Evolutionary conservation across 495 filamentous ascomycete species (phyloP), one percentile per base, ranked within the genome.

Genomic region (Talaromyces adpressus): DNA sequence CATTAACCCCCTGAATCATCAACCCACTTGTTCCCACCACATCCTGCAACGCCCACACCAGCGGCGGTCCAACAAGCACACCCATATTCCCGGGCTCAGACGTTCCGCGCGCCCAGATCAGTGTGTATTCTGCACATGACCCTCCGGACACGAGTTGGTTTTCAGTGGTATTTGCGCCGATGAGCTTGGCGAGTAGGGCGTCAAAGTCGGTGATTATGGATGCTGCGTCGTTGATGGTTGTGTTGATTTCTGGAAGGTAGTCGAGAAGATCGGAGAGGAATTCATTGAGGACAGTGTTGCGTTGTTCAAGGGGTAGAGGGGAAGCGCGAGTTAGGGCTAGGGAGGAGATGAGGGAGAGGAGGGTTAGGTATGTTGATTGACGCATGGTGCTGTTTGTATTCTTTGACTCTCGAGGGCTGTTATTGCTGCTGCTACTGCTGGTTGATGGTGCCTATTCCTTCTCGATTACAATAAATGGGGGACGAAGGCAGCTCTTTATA

Each of bases 31-130:
- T 36, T 0, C 77, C 78, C 18, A 75, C 62, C 1, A 57, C 56
- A n/a, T 59, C 41, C 27, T 65, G 52, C 11, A 77, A 57, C 0
- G 69, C 70, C 27, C 60, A 41, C 45, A 73, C 69, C 36, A 73
- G 67, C 8, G 71, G 69, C 2, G 75, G 76, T 6, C 76, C 76
- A 22, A 72, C 68, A 4, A 74, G 62, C 1, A 61, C 57, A 23
- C 73, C 70, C 30, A 77, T 71, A 45, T 72, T 74, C 8, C 77
- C 77, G 4, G 66, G 59, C 56, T 79, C 76, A 23, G 71, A 68
- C 1, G 77, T 78, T 7, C 76, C 77, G 11, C 77, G 70, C 45
- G 77, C 77, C 59, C 71, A 79, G 53, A 79, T 73, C 36, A 79
- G 66, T 1, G 76, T 79, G 30, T 72, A 69, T 5, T 74, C 70